These are phyloP conservation scores for Holtermannia corniformis DNA, from an alignment of 768 basidiomycete genomes.

Conservation along the genomic window DNA sequence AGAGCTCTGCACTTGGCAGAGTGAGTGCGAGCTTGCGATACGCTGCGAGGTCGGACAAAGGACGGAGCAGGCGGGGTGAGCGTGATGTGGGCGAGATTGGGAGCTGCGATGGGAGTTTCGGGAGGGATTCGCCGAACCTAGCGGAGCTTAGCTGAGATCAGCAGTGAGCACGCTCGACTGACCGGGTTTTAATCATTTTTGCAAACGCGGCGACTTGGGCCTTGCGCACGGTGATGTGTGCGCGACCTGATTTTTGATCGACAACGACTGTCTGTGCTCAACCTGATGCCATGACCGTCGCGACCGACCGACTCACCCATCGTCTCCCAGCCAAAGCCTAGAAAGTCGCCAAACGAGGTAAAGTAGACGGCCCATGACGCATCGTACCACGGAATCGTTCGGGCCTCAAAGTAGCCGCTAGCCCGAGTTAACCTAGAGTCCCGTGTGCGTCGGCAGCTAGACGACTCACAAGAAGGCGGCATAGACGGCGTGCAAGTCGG, in stretches of 20 bases:
- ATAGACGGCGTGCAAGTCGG: slow-evolving; percentile 39
- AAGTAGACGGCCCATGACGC: slow-evolving; percentile 39
- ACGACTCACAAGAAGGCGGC: slow-evolving; percentile 35
- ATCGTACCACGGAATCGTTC: slow-evolving; percentile 33
- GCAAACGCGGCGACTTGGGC: slow-evolving; percentile 38
- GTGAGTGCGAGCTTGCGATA: slow-evolving; percentile 36
- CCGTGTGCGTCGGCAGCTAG: neutral
- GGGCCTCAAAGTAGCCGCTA: slow-evolving; percentile 21
- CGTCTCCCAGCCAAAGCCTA: slow-evolving; percentile 39
- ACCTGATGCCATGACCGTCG: neutral
- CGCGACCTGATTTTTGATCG: slow-evolving; percentile 21
- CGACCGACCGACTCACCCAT: slow-evolving; percentile 24
- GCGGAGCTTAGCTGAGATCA: slow-evolving; percentile 8
- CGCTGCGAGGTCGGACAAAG: slow-evolving; percentile 28
- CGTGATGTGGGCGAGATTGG: slow-evolving; percentile 22
- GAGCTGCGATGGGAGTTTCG: slow-evolving; percentile 30
- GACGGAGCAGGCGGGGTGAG: slow-evolving; percentile 31
- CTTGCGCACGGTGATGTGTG: slow-evolving; percentile 28
- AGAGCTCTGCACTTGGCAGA: slow-evolving; percentile 34
- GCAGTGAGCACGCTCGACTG: neutral
- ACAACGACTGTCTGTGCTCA: slow-evolving; percentile 18
- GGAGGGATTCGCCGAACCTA: slow-evolving; percentile 28
- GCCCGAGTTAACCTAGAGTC: too few relatives aligned
- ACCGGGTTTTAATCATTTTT: slow-evolving; percentile 39
- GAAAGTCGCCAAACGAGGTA: slow-evolving; percentile 36